Evolutionary conservation across 768 basidiomycete species (phyloP), one percentile per base, ranked within the genome.

Genomic region (Hygrophoropsis aurantiaca): DNA sequence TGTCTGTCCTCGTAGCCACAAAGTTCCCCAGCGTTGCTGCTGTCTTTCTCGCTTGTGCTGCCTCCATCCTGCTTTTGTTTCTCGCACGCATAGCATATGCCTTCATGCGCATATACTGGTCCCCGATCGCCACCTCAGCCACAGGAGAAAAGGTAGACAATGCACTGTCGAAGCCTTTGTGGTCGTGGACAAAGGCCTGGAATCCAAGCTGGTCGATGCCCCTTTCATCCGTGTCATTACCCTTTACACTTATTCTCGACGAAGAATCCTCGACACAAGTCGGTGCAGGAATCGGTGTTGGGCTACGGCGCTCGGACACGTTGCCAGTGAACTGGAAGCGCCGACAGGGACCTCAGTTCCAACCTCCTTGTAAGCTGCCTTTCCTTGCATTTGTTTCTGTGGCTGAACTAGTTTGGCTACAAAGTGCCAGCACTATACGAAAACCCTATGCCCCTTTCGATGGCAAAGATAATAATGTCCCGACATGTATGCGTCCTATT

Each of bases 391-490:
- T 21, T 21, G 5, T n/a, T 19, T 24, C 27, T 39, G 19, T n/a
- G 42, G 27, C 23, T 20, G n/a, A 15, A 15, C 46, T 20, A 41
- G 49, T 40, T 50, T 18, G 21, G 9, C 30, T 27, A 8, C 24
- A 18, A 21, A 75, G 74, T 73, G 38, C 71, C 74, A 23, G 69
- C 72, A 1, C 52, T 74, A 15, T 75, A 77, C 44, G 67, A 74
- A 50, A 71, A 54, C 46, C 69, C 69, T 42, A 62, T 67, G 30
- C 74, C 74, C 38, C 53, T 72, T 34, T 77, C 75, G 7, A 77
- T 77, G 74, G 74, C 74, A 26, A 77, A 77, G 58, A 69, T 77
- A 49, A 77, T 77, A 52, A 77, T 77, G 75, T 76, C 74, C 23
- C 73, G 74, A 58, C 74, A 77, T 63, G 74, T 77, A 56, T 37